phyloP scores from a whole-genome alignment of 2,329 filamentous ascomycete genomes.

The Cladosporium sp. region DNA sequence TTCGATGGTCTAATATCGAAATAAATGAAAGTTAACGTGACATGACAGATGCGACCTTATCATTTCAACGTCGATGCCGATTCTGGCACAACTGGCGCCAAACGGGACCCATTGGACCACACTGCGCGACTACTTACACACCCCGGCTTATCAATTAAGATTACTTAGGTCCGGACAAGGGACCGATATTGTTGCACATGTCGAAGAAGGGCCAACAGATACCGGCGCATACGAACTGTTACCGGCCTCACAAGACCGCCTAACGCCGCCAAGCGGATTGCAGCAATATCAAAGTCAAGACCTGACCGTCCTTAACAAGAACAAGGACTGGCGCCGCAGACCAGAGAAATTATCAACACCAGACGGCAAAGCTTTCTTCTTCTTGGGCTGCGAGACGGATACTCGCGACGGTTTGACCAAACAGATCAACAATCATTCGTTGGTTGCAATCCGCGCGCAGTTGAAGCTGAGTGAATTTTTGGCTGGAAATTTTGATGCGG shows the following conservation, averaged over 20 bases:
- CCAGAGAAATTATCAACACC: background rate
- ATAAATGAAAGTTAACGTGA: no score
- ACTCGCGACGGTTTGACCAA: background rate
- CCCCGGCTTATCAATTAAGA: constrained; percentile 8
- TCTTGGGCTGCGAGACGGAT: background rate
- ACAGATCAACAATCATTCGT: background rate
- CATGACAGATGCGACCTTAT: background rate
- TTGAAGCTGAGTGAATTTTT: background rate
- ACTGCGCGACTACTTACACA: constrained; percentile 12
- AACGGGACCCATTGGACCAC: constrained; percentile 1
- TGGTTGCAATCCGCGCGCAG: background rate
- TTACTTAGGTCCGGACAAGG: background rate
- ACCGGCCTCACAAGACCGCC: background rate
- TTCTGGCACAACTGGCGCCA: background rate
- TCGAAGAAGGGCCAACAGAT: background rate
- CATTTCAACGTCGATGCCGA: background rate
- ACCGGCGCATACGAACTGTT: background rate
- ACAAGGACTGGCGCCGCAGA: background rate
- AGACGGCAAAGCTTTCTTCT: background rate
- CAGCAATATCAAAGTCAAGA: background rate
- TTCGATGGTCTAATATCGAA: no score
- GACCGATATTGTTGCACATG: background rate
- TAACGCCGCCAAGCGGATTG: background rate
- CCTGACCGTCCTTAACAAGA: background rate
- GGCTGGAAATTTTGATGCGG: background rate